Base-by-base conservation (phyloP, 768 basidiomycete species). In the Lentinula aciculospora region DNA sequence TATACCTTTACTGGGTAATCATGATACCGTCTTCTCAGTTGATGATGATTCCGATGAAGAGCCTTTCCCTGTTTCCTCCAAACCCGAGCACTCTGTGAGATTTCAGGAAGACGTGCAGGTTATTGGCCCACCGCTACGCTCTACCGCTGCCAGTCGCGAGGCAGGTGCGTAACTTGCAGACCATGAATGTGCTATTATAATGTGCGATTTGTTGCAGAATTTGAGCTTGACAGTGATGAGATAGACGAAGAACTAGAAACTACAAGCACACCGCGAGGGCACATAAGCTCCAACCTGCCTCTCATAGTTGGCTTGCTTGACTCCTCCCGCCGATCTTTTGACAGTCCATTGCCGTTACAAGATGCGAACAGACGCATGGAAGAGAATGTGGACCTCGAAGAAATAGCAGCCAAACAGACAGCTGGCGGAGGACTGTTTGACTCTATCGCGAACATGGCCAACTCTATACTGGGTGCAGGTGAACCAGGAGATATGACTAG, bases 381-480 rank as follows among this genome's bases (percentile, higher is more conserved):
- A 1, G 61, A n/a, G n/a, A n/a, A 80, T 36, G 62, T 88, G 56
- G 78, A 94, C 73, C 69, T 94, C 65, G 82, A 94, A 58, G 85
- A 87, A 60, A 71, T 95, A 29, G 83, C 85, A 42, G 77, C 80
- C 21, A 88, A 88, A 68, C 75, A 77, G 45, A 76, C 72, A 37
- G 81, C 84, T 0, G 89, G 91, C 45, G 90, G 92, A 21, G 84
- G 86, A 0, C 71, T 94, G 75, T 9, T 92, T 1, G 85, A 91
- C 65, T 92, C 90, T 7, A 79, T 92, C 58, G 88, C 91, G 21
- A 91, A 95, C 68, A 97, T 97, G 96, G 90, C 93, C 21, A 98
- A 98, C 68, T 94, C 92, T 1, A 97, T 98, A 32, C 74, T 98
- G 13, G 95, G 95, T 42, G 95, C 95, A 66, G 94, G 94, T 83